These are phyloP conservation scores for Fusarium abutilonis DNA, from an alignment of 2,329 filamentous ascomycete genomes.

Conservation along the genomic window DNA sequence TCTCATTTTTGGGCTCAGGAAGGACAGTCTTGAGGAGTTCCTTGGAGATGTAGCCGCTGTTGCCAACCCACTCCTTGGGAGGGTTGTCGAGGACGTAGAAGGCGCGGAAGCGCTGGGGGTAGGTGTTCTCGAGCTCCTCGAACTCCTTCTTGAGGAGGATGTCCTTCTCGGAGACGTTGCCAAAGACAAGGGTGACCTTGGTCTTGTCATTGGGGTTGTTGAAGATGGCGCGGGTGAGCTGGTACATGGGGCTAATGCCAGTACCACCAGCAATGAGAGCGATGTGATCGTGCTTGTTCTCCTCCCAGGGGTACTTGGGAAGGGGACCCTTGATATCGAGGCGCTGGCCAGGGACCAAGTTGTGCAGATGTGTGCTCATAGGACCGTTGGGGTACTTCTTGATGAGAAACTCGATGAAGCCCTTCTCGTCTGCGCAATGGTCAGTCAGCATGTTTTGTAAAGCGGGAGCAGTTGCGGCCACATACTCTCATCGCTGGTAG, in stretches of 20 bases:
- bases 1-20: conserved; percentile 88
- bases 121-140: conserved; percentile 88
- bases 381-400: conserved; percentile 91
- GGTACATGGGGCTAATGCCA: conserved; percentile 98
- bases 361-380: conserved; percentile 91
- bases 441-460: conserved; percentile 17
- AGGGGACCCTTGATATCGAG: conserved; percentile 96
- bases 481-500: conserved; percentile 83
- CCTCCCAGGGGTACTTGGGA: conserved; percentile 87
- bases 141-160: conserved; percentile 91
- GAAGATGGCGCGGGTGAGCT: conserved; percentile 91
- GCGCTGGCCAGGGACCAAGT: conserved; percentile 80
- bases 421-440: conserved; percentile 68
- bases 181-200: conserved; percentile 94
- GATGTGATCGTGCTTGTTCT: conserved; percentile 94
- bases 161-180: conserved; percentile 88
- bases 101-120: conserved; percentile 92
- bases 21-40: conserved; percentile 94
- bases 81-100: conserved; percentile 93
- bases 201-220: conserved; percentile 97
- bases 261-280: conserved; percentile 92
- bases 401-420: conserved; percentile 87
- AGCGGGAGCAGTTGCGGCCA: background rate
- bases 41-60: conserved; percentile 85
- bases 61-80: conserved; percentile 80